phyloP scores from a whole-genome alignment of 2,329 filamentous ascomycete species.

The Emergomyces pasteurianus region DNA sequence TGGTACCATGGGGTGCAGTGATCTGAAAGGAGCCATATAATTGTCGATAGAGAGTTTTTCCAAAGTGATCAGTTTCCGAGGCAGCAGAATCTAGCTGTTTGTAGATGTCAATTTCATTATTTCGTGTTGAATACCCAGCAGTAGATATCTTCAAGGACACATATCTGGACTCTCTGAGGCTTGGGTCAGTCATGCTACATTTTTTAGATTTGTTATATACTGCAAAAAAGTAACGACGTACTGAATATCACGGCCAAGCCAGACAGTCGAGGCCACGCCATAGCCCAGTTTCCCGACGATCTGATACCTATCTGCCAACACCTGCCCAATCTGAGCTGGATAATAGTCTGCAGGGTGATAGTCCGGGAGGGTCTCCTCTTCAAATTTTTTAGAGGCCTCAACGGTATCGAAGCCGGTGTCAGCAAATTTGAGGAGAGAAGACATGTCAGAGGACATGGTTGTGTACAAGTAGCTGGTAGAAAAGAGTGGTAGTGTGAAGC shows the following conservation, averaged over 20 bases:
- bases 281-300: slow-evolving; percentile 16
- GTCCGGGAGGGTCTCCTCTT: slow-evolving; percentile 9
- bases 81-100: slow-evolving; percentile 9
- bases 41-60: slow-evolving; percentile 12
- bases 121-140: neutral
- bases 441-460: neutral
- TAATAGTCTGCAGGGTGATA: slow-evolving; percentile 10
- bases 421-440: slow-evolving; percentile 1
- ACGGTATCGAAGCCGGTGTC: slow-evolving; percentile 3
- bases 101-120: slow-evolving; percentile 13
- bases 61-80: slow-evolving; percentile 11
- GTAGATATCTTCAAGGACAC: slow-evolving; percentile 2
- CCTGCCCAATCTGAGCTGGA: slow-evolving; percentile 7
- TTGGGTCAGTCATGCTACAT: neutral
- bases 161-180: slow-evolving; percentile 1
- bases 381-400: slow-evolving; percentile 4
- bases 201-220: neutral
- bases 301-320: slow-evolving; percentile 10
- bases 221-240: slow-evolving; percentile 1
- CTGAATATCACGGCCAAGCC: slow-evolving; percentile 13
- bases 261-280: slow-evolving; percentile 15
- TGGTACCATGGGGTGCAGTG: slow-evolving; percentile 7
- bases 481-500: neutral
- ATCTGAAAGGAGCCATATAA: slow-evolving; percentile 18
- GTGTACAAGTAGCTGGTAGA: neutral